These are phyloP conservation scores for Dendrobium nobile DNA, from an alignment of 106 monocot species.

Conservation along the genomic window DNA sequence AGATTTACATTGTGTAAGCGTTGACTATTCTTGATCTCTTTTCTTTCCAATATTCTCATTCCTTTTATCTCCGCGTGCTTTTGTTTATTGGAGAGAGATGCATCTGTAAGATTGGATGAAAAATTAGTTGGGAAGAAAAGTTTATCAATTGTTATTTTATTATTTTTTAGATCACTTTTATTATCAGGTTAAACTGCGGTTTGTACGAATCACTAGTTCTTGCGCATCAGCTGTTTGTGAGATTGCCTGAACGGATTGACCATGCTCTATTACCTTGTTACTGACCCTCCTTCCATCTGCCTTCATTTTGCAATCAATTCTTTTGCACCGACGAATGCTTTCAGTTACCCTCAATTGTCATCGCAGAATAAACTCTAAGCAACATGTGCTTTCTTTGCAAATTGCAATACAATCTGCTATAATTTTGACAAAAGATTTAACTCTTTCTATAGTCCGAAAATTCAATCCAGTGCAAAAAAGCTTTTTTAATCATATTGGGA, in stretches of 20 bases:
- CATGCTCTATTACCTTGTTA: background rate
- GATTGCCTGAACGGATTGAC: background rate
- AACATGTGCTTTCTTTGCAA: no score
- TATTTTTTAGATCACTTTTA: no score
- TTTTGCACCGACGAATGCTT: no score
- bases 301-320: background rate
- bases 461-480: background rate
- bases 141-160: background rate
- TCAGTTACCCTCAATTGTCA: no score
- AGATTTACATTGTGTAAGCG: slow-evolving; percentile 9
- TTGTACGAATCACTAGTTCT: background rate
- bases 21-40: background rate
- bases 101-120: background rate
- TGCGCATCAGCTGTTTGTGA: background rate
- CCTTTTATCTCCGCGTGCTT: background rate
- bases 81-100: background rate
- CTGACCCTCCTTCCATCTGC: background rate
- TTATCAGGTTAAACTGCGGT: background rate
- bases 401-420: no score
- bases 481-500: background rate
- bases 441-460: no score
- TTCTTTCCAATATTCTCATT: background rate
- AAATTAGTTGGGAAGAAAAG: background rate
- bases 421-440: no score
- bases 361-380: no score